Percentiles rank a stretch among this genome's conserved stretches.
phyloP scores from a whole-genome alignment of 1,139 yeast genomes.

The Candida buenavistaensis region DNA sequence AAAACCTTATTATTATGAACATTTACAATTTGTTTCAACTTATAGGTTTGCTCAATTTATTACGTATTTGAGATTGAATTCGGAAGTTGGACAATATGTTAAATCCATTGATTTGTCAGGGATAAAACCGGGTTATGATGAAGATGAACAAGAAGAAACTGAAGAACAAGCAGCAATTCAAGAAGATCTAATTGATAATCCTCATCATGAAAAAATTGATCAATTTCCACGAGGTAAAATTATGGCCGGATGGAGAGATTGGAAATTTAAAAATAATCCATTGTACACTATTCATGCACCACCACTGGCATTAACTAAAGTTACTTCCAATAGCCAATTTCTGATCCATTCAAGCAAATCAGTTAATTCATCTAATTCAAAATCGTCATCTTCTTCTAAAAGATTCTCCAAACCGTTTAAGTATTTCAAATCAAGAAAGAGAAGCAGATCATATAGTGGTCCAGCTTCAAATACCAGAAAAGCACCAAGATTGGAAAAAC shows the following conservation, averaged over 20 bases:
- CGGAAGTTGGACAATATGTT: slow-evolving; percentile 57
- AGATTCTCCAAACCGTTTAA: slow-evolving; percentile 25
- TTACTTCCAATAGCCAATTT: slow-evolving; percentile 26
- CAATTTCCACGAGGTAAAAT: slow-evolving; percentile 20
- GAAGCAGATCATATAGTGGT: slow-evolving; percentile 16
- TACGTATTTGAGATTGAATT: slow-evolving; percentile 56
- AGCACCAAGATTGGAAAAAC: slow-evolving; percentile 14
- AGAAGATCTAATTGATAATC: slow-evolving; percentile 1
- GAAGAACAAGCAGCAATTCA: slow-evolving; percentile 4
- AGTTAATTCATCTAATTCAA: slow-evolving; percentile 13
- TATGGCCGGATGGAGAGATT: slow-evolving; percentile 84
- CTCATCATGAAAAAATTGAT: slow-evolving; percentile 10
- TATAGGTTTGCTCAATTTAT: slow-evolving; percentile 79
- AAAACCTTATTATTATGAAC: slow-evolving; percentile 53
- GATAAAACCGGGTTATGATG: slow-evolving; percentile 48
- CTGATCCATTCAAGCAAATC: slow-evolving; percentile 21
- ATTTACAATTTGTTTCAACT: slow-evolving; percentile 61
- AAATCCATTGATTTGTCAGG: slow-evolving; percentile 57
- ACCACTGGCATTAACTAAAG: slow-evolving; percentile 24
- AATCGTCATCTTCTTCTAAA: slow-evolving; percentile 17
- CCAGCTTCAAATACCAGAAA: slow-evolving; percentile 9
- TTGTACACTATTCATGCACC: slow-evolving; percentile 45
- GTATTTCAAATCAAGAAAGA: slow-evolving; percentile 25
- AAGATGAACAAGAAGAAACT: slow-evolving; percentile 28
- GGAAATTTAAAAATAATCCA: slow-evolving; percentile 76